These are phyloP conservation scores for Candida bentonensis DNA, from an alignment of 805 yeast genomes.

Conservation along the genomic window DNA sequence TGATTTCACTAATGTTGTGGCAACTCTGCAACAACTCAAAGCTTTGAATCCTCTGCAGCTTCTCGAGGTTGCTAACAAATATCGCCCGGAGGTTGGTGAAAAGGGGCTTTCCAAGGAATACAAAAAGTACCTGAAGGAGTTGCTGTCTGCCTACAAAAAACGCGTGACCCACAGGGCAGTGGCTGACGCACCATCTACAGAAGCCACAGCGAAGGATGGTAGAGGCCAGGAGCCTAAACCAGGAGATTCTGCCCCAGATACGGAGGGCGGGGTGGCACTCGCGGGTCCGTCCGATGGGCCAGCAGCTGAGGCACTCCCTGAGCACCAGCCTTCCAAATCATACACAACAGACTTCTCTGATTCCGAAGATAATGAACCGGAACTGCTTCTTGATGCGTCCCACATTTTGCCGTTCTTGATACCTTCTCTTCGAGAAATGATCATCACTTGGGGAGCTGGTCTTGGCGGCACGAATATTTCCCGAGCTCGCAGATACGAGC, in stretches of 20 bases:
- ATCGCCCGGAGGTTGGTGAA: constrained; percentile 78
- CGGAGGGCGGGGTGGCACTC: constrained; percentile 2
- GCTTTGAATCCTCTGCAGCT: constrained; percentile 58
- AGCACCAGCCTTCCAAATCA: not conserved
- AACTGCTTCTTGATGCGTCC: constrained; percentile 21
- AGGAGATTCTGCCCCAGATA: constrained; percentile 1
- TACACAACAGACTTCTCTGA: not conserved
- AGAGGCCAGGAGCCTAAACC: not conserved
- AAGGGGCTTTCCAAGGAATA: constrained; percentile 43
- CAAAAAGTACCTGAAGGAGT: constrained; percentile 28
- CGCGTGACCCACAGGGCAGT: constrained; percentile 11
- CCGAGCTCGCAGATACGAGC: constrained; percentile 48
- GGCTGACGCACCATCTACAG: constrained; percentile 7
- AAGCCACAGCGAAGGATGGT: not conserved
- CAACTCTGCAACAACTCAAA: constrained; percentile 41
- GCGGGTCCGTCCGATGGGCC: not conserved
- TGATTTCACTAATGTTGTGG: constrained; percentile 26
- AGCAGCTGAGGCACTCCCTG: not conserved
- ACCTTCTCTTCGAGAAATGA: constrained; percentile 63
- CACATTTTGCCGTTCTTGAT: constrained; percentile 35
- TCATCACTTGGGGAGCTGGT: constrained; percentile 66
- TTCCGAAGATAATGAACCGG: constrained; percentile 3
- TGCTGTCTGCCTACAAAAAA: constrained; percentile 18
- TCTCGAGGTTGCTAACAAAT: constrained; percentile 54
- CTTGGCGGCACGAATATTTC: constrained; percentile 43